Percentiles rank a stretch among this genome's conserved stretches.
These are phyloP conservation scores for Phytophthora hybrid DNA, from an alignment of 352 stramenopile species.

Conservation along the genomic window DNA sequence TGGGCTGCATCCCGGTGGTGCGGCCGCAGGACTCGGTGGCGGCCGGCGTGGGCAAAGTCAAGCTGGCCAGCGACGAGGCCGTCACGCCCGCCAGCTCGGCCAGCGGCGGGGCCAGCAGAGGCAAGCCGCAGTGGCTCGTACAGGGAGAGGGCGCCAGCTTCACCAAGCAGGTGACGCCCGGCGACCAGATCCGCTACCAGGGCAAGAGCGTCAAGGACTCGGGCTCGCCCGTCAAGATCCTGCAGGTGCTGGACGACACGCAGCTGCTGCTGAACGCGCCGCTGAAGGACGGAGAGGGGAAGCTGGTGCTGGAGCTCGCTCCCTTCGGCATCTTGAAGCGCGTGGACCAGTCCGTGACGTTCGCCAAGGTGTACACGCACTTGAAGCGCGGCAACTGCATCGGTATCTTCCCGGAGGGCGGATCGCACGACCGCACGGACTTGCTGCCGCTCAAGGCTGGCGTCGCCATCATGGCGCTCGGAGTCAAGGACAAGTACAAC, in stretches of 20 bases:
- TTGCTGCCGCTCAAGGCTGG: constrained; percentile 97
- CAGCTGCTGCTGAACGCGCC: constrained; percentile 73
- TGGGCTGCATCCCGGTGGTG: constrained; percentile 97
- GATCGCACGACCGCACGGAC: constrained; percentile 97
- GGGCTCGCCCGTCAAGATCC: constrained; percentile 84
- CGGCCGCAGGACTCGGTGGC: constrained; percentile 94
- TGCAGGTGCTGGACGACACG: constrained; percentile 87
- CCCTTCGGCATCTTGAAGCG: constrained; percentile 92
- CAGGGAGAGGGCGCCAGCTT: constrained; percentile 78
- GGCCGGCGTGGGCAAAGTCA: constrained; percentile 74
- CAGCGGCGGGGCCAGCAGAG: constrained; percentile 32
- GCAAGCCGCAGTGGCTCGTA: constrained; percentile 49
- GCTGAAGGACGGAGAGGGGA: constrained; percentile 46
- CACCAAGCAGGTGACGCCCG: constrained; percentile 73
- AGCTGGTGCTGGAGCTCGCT: constrained; percentile 48
- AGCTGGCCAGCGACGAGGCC: constrained; percentile 45
- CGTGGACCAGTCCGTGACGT: constrained; percentile 93
- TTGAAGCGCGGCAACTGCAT: constrained; percentile 92
- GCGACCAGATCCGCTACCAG: constrained; percentile 84
- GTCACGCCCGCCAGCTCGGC: constrained; percentile 40
- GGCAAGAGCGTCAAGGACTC: constrained; percentile 85
- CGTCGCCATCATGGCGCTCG: constrained; percentile 98
- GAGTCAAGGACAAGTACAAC: constrained; percentile 96
- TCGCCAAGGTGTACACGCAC: constrained; percentile 92
- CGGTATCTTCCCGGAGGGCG: constrained; percentile 98